Conservation (phyloP, 257 asterid species). For the Gynochthodes officinalis region DNA sequence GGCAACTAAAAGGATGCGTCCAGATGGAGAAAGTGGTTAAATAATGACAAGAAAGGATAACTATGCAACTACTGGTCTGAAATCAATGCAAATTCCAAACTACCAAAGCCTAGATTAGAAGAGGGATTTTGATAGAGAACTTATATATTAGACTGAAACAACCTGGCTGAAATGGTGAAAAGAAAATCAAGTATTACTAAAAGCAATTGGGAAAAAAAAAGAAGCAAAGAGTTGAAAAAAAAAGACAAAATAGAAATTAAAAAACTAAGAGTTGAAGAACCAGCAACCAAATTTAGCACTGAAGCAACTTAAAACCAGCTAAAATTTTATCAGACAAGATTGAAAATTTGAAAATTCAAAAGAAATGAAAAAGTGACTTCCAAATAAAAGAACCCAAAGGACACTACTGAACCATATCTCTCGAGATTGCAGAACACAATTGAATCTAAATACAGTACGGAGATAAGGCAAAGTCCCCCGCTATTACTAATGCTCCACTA, state of each 20-base stretch:
- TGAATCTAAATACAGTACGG: too few relatives aligned
- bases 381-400: background rate
- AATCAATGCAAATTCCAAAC: background rate
- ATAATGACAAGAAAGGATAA: background rate
- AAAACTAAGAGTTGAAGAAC: too few relatives aligned
- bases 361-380: constrained; percentile 1
- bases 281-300: constrained; percentile 6
- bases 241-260: too few relatives aligned
- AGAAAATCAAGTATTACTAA: background rate
- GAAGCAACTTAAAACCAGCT: constrained; percentile 4
- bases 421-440: background rate
- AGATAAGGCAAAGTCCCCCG: background rate
- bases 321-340: constrained; percentile 11
- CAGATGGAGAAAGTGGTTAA: constrained; percentile 7
- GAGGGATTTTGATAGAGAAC: background rate
- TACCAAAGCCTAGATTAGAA: background rate
- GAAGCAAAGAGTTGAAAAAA: background rate
- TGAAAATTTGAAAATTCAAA: constrained; percentile 7
- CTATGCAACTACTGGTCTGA: constrained; percentile 2
- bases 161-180: background rate
- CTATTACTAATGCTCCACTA: background rate
- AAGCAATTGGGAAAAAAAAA: background rate
- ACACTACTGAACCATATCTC: background rate
- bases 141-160: background rate
- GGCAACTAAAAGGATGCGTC: background rate